These are phyloP conservation scores for Suillus brevipes DNA, from an alignment of 768 basidiomycete species.

Conservation along the genomic window DNA sequence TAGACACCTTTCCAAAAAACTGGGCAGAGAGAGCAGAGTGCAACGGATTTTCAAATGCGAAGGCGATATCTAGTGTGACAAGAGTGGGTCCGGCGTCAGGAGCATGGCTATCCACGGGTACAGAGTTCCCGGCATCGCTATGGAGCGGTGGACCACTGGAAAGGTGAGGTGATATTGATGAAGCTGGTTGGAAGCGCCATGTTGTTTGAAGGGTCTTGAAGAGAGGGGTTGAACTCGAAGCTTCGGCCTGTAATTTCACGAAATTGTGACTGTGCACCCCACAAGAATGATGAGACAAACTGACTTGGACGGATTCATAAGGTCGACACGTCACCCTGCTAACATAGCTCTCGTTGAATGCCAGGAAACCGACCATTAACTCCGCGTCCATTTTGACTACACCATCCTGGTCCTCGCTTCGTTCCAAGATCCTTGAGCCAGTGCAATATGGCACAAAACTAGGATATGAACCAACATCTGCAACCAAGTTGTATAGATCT, in stretches of 20 bases:
- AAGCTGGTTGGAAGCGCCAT: slow-evolving; percentile 72
- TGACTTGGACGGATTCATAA: slow-evolving; percentile 75
- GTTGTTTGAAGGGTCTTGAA: slow-evolving; percentile 71
- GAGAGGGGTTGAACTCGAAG: slow-evolving; percentile 67
- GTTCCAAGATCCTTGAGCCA: slow-evolving; percentile 59
- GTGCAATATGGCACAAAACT: slow-evolving; percentile 90
- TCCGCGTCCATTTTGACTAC: slow-evolving; percentile 73
- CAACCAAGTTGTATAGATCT: slow-evolving; percentile 83
- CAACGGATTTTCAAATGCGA: slow-evolving; percentile 84
- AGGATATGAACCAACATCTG: slow-evolving; percentile 85
- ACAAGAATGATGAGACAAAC: not conserved
- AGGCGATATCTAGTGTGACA: slow-evolving; percentile 82
- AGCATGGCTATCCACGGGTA: not conserved
- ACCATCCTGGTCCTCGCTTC: slow-evolving; percentile 29
- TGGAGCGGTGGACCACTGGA: slow-evolving; percentile 20
- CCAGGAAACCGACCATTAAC: slow-evolving; percentile 84
- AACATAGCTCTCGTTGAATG: slow-evolving; percentile 84
- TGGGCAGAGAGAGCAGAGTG: slow-evolving; percentile 80
- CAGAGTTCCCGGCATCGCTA: slow-evolving; percentile 1
- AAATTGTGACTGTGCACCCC: slow-evolving; percentile 7
- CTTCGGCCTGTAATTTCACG: slow-evolving; percentile 54
- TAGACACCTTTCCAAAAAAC: slow-evolving; percentile 86
- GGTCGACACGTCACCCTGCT: slow-evolving; percentile 83
- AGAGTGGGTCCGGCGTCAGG: slow-evolving; percentile 56
- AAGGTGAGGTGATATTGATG: slow-evolving; percentile 42